Evolutionary conservation across 192 early-diverging fungal species (phyloP).

Genomic region (Backusella sp.): DNA sequence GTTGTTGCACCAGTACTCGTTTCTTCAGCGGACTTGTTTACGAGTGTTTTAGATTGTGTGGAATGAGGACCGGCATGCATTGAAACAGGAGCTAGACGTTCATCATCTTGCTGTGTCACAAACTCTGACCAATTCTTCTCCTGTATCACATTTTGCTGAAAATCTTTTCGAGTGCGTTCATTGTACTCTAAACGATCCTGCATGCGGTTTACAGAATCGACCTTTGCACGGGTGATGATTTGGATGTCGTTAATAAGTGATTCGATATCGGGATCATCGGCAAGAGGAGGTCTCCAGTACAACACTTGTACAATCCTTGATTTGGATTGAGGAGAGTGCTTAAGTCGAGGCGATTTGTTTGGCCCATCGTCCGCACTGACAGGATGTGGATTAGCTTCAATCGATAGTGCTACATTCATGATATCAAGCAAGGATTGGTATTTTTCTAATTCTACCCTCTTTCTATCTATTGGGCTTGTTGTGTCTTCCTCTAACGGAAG

Average conservation of each 20-base stretch:
- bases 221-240: slow-evolving; percentile 22
- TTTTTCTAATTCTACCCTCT: slow-evolving; percentile 1
- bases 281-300: slow-evolving; percentile 46
- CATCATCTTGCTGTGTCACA: slow-evolving; percentile 12
- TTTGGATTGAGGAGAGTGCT: slow-evolving; percentile 45
- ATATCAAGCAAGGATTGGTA: slow-evolving; percentile 36
- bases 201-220: slow-evolving; percentile 41
- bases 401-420: slow-evolving; percentile 43
- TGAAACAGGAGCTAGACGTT: neutral
- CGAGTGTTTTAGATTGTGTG: neutral
- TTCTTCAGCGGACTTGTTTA: neutral
- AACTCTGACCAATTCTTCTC: slow-evolving; percentile 34
- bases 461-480: neutral
- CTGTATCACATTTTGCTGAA: slow-evolving; percentile 23
- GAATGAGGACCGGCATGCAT: neutral
- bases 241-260: slow-evolving; percentile 29
- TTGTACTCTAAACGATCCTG: slow-evolving; percentile 38
- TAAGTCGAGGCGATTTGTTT: slow-evolving; percentile 1
- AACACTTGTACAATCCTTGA: slow-evolving; percentile 48
- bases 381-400: slow-evolving; percentile 44
- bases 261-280: slow-evolving; percentile 15
- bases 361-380: slow-evolving; percentile 18
- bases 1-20: neutral
- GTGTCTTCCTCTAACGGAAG: slow-evolving; percentile 13
- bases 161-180: slow-evolving; percentile 28